phyloP scores from a whole-genome alignment of 257 asterid genomes.

The Pogostemon cablin region DNA sequence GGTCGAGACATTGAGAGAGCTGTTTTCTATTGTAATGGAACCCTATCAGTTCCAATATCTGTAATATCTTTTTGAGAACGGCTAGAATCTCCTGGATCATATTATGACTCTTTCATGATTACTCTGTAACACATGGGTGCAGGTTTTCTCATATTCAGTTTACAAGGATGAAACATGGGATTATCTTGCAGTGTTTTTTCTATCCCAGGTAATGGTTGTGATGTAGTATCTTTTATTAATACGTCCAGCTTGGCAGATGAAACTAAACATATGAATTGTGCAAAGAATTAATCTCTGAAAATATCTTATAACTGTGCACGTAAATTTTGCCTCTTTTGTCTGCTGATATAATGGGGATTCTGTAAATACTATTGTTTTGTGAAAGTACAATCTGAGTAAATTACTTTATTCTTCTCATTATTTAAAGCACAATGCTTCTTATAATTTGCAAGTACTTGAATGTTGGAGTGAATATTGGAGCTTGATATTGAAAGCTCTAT shows the following conservation, averaged over 20 bases:
- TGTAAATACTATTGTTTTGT: conserved; percentile 7
- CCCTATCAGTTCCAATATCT: conserved; percentile 16
- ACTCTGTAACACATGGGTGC: conserved; percentile 42
- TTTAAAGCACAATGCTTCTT: not conserved
- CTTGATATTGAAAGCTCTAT: conserved; percentile 21
- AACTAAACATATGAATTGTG: conserved; percentile 11
- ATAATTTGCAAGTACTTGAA: conserved; percentile 23
- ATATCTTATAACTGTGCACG: conserved; percentile 17
- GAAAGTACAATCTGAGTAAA: conserved; percentile 30
- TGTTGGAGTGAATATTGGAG: conserved; percentile 11
- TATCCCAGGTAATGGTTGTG: conserved; percentile 64
- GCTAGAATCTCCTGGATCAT: not conserved
- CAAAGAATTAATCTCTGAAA: conserved; percentile 21
- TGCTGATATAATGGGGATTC: conserved; percentile 15
- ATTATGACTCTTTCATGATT: conserved; percentile 19
- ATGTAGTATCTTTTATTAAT: conserved; percentile 21
- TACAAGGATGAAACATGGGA: conserved; percentile 69
- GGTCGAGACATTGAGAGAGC: not conserved
- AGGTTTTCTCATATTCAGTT: conserved; percentile 66
- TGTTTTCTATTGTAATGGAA: conserved; percentile 5
- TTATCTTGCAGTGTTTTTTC: conserved; percentile 58
- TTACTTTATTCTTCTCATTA: conserved; percentile 20
- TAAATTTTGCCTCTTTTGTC: not conserved
- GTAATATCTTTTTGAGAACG: not conserved
- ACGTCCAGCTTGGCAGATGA: conserved; percentile 27